A percentile compares a stretch with the other conserved stretches of the same genome.
Conservation (phyloP, 169 alveolate species). For the Babesia ovis region DNA sequence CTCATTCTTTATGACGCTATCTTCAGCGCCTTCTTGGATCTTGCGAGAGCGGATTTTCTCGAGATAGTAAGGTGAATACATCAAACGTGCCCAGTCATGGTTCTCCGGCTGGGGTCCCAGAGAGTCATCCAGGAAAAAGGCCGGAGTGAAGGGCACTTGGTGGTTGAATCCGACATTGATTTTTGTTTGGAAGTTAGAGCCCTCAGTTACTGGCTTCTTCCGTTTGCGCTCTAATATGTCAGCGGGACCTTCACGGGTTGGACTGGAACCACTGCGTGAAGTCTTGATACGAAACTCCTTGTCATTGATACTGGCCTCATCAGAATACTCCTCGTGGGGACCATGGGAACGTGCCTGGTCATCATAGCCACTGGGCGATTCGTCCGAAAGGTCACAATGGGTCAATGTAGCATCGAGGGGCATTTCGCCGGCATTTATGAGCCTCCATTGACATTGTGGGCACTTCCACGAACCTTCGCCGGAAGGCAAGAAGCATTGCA, state of each 20-base stretch:
- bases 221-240: constrained; percentile 57
- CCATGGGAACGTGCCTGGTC: constrained; percentile 1
- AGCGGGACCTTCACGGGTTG: constrained; percentile 3
- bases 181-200: constrained; percentile 76
- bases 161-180: constrained; percentile 81
- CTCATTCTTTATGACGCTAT: constrained; percentile 77
- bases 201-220: constrained; percentile 78
- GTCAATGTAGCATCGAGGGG: constrained; percentile 11
- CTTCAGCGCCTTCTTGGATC: constrained; percentile 76
- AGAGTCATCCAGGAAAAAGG: constrained; percentile 78
- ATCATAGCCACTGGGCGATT: constrained; percentile 27
- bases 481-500: constrained; percentile 39
- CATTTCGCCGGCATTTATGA: constrained; percentile 26
- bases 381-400: constrained; percentile 31
- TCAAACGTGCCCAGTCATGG: constrained; percentile 75
- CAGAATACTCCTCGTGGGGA: constrained; percentile 6
- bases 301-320: constrained; percentile 15
- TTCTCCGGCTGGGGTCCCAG: constrained; percentile 59
- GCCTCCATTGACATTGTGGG: constrained; percentile 57
- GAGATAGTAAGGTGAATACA: constrained; percentile 82
- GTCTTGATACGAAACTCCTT: constrained; percentile 19
- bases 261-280: constrained; percentile 4
- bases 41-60: constrained; percentile 75
- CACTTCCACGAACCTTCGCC: constrained; percentile 39
- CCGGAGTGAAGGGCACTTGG: constrained; percentile 85